Conservation (phyloP, 768 basidiomycete species). For the Hortiboletus campestris region DNA sequence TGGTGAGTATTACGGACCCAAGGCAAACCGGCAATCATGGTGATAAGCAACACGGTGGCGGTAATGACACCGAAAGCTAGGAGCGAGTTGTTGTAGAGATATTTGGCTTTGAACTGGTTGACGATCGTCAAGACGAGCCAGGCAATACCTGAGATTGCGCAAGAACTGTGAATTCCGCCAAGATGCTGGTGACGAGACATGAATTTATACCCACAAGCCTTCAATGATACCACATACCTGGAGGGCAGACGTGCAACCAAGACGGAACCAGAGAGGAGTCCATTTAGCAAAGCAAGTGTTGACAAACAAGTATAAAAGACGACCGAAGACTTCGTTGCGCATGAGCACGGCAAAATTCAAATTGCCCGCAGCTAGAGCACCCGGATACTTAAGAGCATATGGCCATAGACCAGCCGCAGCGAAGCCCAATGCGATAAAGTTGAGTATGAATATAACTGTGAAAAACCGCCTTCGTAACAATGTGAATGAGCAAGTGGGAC, state of each 20-base stretch:
- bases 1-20: conserved; percentile 81
- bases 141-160: conserved; percentile 64
- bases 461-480: conserved; percentile 63
- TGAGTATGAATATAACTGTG: conserved; percentile 56
- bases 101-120: conserved; percentile 49
- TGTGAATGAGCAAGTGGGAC: conserved; percentile 2
- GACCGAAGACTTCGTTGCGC: conserved; percentile 81
- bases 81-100: conserved; percentile 52
- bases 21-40: conserved; percentile 66
- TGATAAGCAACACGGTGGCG: conserved; percentile 53
- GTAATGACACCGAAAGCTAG: conserved; percentile 63
- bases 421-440: conserved; percentile 56
- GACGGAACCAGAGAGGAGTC: conserved; percentile 69
- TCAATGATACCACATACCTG: conserved; percentile 40
- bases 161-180: conserved; percentile 78
- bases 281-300: conserved; percentile 83
- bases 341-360: conserved; percentile 69
- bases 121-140: conserved; percentile 69
- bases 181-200: conserved; percentile 51
- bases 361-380: conserved; percentile 74
- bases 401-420: conserved; percentile 64
- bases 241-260: conserved; percentile 70
- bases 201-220: background rate
- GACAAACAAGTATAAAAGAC: conserved; percentile 66
- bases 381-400: conserved; percentile 63